These are phyloP conservation scores for Phytophthora tentaculata DNA, from an alignment of 352 stramenopile genomes.

Conservation along the genomic window DNA sequence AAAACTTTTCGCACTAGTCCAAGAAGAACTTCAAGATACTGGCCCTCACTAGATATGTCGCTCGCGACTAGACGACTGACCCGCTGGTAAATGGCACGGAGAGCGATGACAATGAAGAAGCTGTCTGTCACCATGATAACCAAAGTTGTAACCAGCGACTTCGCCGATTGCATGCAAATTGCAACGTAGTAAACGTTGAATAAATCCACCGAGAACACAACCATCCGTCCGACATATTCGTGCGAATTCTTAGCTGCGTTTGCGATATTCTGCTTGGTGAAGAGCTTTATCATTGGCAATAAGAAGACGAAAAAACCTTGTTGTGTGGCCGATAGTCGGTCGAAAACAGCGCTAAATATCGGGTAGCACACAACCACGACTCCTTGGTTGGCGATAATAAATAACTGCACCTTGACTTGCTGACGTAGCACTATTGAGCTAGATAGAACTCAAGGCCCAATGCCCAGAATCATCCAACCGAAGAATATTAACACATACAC, in stretches of 20 bases:
- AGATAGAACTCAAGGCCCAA: constrained; percentile 1
- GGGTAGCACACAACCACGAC: constrained; percentile 24
- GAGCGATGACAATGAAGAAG: constrained; percentile 6
- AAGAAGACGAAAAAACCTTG: constrained; percentile 20
- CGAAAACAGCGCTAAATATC: constrained; percentile 25
- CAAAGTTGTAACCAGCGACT: constrained; percentile 3
- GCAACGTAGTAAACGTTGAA: constrained; percentile 20
- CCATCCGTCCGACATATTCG: constrained; percentile 20
- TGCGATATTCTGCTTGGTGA: constrained; percentile 29
- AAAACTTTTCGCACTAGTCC: constrained; percentile 1
- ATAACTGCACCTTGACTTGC: constrained; percentile 18
- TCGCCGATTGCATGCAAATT: constrained; percentile 14
- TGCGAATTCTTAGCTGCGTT: constrained; percentile 12
- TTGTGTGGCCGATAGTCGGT: constrained; percentile 4
- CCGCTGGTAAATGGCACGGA: constrained; percentile 13
- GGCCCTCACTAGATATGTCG: background rate
- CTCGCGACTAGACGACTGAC: background rate
- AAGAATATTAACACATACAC: constrained; percentile 13
- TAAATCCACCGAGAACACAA: constrained; percentile 18
- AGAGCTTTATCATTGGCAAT: constrained; percentile 28
- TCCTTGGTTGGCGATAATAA: constrained; percentile 23
- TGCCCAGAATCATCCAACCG: constrained; percentile 8
- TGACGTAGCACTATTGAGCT: constrained; percentile 4
- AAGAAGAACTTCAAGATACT: constrained; percentile 3
- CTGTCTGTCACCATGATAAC: constrained; percentile 6